These are phyloP conservation scores for Rutstroemia sp. DNA, from an alignment of 2,329 filamentous ascomycete species.

Conservation along the genomic window DNA sequence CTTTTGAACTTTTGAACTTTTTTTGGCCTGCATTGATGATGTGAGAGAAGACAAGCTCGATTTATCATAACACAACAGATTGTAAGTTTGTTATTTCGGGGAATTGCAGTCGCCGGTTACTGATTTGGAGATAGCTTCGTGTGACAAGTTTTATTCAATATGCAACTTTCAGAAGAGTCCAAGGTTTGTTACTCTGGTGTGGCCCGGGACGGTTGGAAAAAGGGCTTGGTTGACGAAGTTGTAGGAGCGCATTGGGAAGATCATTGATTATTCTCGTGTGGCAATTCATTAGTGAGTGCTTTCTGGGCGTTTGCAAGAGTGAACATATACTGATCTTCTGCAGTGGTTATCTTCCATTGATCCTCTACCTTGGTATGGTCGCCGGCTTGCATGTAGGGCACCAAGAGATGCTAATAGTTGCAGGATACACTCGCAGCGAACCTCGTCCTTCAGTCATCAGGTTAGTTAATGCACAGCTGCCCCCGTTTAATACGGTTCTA, in stretches of 20 bases:
- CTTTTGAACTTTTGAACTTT: slow-evolving; percentile 13
- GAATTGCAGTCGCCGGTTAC: not conserved
- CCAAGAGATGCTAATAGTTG: slow-evolving; percentile 16
- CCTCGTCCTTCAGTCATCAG: slow-evolving; percentile 76
- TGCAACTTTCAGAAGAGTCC: slow-evolving; percentile 82
- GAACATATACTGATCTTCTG: slow-evolving; percentile 30
- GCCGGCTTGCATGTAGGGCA: not conserved
- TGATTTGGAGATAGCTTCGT: not conserved
- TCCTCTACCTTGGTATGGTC: slow-evolving; percentile 83
- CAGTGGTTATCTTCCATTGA: slow-evolving; percentile 92
- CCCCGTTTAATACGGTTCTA: not conserved
- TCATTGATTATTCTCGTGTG: slow-evolving; percentile 90
- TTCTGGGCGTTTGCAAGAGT: not conserved
- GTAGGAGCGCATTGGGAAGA: slow-evolving; percentile 93
- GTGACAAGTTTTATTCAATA: slow-evolving; percentile 17
- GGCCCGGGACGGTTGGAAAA: not conserved
- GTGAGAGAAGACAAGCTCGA: slow-evolving; percentile 1
- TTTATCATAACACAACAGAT: not conserved
- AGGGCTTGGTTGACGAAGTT: slow-evolving; percentile 15
- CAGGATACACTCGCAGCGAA: slow-evolving; percentile 90
- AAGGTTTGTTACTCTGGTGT: slow-evolving; percentile 54
- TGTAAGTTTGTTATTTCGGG: not conserved
- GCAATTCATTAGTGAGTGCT: slow-evolving; percentile 83
- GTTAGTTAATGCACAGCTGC: slow-evolving; percentile 35
- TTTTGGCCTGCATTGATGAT: not conserved